Evolutionary conservation across 139 green algal species (phyloP).

Genomic region (Coccomyxa sp.): DNA sequence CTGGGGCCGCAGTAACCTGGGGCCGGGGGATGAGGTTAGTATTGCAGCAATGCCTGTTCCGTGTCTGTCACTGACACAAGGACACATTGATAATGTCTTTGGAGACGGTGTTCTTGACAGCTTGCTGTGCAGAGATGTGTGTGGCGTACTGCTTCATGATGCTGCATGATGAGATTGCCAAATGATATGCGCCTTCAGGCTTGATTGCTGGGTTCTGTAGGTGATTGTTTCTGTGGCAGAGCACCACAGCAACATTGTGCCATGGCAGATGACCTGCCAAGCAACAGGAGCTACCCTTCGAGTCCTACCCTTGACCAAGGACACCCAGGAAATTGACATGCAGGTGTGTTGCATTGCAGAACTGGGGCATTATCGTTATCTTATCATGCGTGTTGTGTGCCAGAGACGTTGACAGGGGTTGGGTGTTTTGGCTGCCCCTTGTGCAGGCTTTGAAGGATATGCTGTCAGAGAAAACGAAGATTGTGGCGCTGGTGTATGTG

Average conservation of each 20-base stretch:
- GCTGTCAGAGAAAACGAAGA: constrained; percentile 58
- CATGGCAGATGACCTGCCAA: constrained; percentile 92
- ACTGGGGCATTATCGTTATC: background rate
- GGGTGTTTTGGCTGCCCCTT: constrained; percentile 9
- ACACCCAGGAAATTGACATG: constrained; percentile 66
- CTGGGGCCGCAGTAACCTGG: constrained; percentile 83
- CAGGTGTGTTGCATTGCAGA: constrained; percentile 5
- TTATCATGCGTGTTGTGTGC: too few species aligned
- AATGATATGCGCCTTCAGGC: background rate
- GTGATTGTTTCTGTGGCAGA: constrained; percentile 92
- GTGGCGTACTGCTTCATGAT: too few species aligned
- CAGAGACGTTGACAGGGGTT: background rate
- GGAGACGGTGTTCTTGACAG: background rate
- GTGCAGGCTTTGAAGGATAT: constrained; percentile 52
- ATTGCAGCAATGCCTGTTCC: background rate
- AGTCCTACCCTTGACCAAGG: constrained; percentile 54
- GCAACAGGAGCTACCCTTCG: constrained; percentile 76
- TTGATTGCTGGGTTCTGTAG: constrained; percentile 29
- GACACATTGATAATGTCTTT: background rate
- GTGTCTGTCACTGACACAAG: background rate
- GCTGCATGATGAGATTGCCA: too few species aligned
- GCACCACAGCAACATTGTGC: constrained; percentile 98
- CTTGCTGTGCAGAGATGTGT: too few species aligned
- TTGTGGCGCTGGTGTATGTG: constrained; percentile 89
- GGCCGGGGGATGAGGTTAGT: constrained; percentile 87